phyloP scores from a whole-genome alignment of 805 yeast species.

The Yamadazyma endophytica region DNA sequence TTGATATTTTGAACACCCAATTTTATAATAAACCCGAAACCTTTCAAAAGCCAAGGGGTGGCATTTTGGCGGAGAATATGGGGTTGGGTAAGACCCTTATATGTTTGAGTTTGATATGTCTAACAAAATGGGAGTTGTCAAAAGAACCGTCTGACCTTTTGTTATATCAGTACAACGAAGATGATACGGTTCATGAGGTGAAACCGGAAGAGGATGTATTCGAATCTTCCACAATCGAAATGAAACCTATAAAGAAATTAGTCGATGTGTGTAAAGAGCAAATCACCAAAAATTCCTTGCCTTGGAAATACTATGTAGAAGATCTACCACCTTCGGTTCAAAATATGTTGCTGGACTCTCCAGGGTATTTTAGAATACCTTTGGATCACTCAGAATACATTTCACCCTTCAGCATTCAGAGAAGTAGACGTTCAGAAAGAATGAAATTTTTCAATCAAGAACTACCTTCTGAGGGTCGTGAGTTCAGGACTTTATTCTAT shows the following conservation, averaged over 20 bases:
- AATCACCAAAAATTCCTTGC: conserved; percentile 46
- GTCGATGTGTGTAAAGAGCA: conserved; percentile 38
- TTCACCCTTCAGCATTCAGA: conserved; percentile 15
- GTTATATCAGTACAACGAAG: not conserved
- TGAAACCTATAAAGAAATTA: conserved; percentile 11
- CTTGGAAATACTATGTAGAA: conserved; percentile 50
- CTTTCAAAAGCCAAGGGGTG: conserved; percentile 52
- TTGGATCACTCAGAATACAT: conserved; percentile 16
- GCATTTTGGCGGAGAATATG: conserved; percentile 65
- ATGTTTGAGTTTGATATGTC: conserved; percentile 52
- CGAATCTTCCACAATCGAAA: not conserved
- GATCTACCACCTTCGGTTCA: conserved; percentile 44
- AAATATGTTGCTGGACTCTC: conserved; percentile 26
- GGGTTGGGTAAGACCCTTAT: conserved; percentile 64
- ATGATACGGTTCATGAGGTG: conserved; percentile 8
- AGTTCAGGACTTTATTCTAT: conserved; percentile 31
- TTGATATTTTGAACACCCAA: conserved; percentile 28
- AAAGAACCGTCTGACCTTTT: conserved; percentile 4
- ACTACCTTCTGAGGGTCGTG: conserved; percentile 13
- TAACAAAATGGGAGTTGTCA: conserved; percentile 51
- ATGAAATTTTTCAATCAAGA: conserved; percentile 9
- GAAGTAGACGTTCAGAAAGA: conserved; percentile 15
- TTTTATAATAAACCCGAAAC: conserved; percentile 36
- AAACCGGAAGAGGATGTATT: conserved; percentile 30
- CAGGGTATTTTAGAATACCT: conserved; percentile 43